A percentile compares a stretch with the other conserved stretches of the same genome.
These are phyloP conservation scores for Penicillium sp. DNA, from an alignment of 2,329 filamentous ascomycete genomes.

Conservation along the genomic window DNA sequence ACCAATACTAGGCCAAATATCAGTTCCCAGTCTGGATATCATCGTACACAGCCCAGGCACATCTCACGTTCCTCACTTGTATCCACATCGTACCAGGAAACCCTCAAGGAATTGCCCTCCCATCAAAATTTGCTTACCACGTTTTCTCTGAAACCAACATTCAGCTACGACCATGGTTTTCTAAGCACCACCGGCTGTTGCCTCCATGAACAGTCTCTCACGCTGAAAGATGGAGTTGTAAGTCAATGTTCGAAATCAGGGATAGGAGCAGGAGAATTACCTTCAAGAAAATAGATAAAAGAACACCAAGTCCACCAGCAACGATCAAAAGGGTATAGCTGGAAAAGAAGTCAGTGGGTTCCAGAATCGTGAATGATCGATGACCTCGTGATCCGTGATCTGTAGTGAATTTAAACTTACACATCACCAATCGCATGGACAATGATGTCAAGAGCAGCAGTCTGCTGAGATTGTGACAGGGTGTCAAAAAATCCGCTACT, in stretches of 20 bases:
- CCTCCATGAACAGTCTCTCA: background rate
- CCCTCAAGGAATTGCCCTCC: no score
- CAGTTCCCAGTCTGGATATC: no score
- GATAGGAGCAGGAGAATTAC: background rate
- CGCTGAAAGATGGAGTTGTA: background rate
- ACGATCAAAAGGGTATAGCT: background rate
- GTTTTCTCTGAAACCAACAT: no score
- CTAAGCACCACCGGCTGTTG: background rate
- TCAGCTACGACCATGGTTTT: background rate
- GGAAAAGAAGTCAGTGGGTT: background rate
- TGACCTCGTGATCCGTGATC: background rate
- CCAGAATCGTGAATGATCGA: background rate
- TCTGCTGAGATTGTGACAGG: background rate
- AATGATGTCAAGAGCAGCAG: background rate
- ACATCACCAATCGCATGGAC: background rate
- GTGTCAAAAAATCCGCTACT: background rate
- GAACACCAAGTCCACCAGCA: background rate
- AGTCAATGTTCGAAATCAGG: background rate
- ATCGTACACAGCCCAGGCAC: no score
- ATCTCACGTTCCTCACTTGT: no score
- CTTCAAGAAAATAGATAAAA: background rate
- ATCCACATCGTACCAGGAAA: no score
- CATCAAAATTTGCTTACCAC: no score
- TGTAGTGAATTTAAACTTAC: background rate
- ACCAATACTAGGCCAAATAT: no score